Evolutionary conservation across 176 grass and related monocot genomes (phyloP), one percentile per base, ranked within the genome.

Genomic region (Eleusine indica): DNA sequence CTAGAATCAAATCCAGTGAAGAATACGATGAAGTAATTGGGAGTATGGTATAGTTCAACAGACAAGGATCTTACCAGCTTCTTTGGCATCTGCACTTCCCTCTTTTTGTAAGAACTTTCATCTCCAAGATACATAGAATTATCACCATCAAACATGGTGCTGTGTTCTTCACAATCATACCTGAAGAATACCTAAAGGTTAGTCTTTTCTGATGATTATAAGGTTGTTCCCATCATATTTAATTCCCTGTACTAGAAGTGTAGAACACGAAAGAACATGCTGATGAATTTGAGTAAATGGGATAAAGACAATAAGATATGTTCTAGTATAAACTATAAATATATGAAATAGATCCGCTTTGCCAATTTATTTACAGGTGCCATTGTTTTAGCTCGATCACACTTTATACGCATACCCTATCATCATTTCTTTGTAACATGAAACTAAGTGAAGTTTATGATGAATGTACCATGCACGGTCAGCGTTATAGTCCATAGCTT

Each of bases 101-200:
- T 96, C 91, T 94, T 98, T 84, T 98, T 90, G 81, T 92, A 91
- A 16, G 82, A 88, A 49, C 12, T 83, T n/a, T 98, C 91, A 76
- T 98, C 93, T 46, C 79, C 93, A 89, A 72, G 87, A 78, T 93
- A 97, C 81, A 89, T 86, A 41, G 94, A 91, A 67, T 83, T 90
- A 85, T 94, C 93, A 85, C 85, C 89, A 72, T 98, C 96, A 8
- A 90, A 90, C 96, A 96, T 90, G 42, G 93, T 95, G 38, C 16
- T 96, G 80, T 96, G 89, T 79, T 98, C 96, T 87, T 98, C 96
- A 86, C 96, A 90, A 63, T 98, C 93, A 87, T 98, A 98, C 96
- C 96, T 98, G 85, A 35, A 85, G 2, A 90, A 82, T 70, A 74
- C 62, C 46, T 52, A 44, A 84, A 83, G 51, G 18, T 86, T 69